Base-by-base conservation (phyloP, 225 moss, liverwort and hornwort genomes). In the Pleurozium schreberi region DNA sequence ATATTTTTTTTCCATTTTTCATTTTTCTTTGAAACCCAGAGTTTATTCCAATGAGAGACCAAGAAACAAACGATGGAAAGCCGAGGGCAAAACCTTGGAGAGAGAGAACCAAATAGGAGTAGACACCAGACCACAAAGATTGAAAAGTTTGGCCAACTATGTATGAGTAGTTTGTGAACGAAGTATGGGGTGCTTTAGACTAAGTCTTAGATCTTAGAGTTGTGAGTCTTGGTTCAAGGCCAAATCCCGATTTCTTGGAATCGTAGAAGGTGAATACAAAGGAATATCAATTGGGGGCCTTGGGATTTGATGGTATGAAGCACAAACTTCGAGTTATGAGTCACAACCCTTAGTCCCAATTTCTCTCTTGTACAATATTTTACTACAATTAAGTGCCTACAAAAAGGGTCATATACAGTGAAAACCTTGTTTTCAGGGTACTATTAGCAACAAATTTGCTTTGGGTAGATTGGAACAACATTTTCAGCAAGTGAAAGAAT, bases 401-500 rank as follows among this genome's bases (percentile, higher is more conserved):
- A 6, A 13, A 5, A 38, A 36, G 6, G 4, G 1, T 38, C 1
- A 14, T 17, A 18, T 55, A 55, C n/a, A 8, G 1, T 34, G 2
- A 12, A 75, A 53, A 2, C 2, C 2, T 38, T 38, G 0, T 38
- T 53, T 36, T 1, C 0, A 0, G 0, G 15, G 25, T 4, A 77
- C 4, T 23, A 3, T 10, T 25, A 15, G 38, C 15, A 55, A 23
- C 10, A 38, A 53, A 14, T 77, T 0, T 25, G 15, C 0, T 38
- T 4, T 23, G 3, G n/a, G n/a, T n/a, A n/a, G n/a, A n/a, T n/a
- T n/a, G n/a, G n/a, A n/a, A n/a, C n/a, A n/a, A n/a, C n/a, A n/a
- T n/a, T n/a, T n/a, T n/a, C n/a, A n/a, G n/a, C n/a, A n/a, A n/a
- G 21, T 60, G 9, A 17, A 2, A 6, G 66, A 38, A 19, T 67